Base-by-base conservation (phyloP, 2,329 filamentous ascomycete species). In the Penicillium sp. region DNA sequence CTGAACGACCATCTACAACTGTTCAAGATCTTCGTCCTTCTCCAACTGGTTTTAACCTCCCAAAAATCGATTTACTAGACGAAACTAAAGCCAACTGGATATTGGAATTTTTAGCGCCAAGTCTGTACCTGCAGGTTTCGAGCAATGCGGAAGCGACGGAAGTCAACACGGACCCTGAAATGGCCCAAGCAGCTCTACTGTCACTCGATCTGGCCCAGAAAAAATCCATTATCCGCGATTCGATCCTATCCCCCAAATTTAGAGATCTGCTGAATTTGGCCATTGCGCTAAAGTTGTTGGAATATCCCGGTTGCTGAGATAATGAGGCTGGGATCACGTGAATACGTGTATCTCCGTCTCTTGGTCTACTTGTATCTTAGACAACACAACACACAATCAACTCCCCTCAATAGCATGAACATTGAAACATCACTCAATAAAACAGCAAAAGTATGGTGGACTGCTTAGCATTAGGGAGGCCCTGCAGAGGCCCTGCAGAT, bases 181-280 rank as follows among this genome's bases (percentile, higher is more conserved):
- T 84, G 2, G 81, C 86, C n/a, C 79, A 87, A 61, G 86, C 86
- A 33, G 90, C 89, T 25, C 85, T 90, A 57, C 81, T 87, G 54
- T 85, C 88, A 5, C 79, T 96, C 63, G 87, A 82, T 47, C 70
- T 86, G 7, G 80, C 80, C 2, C 86, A 94, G 68, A 97, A 97
- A 78, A 90, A 88, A 65, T 79, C 81, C 18, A 81, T 97, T 11
- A 73, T 99, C 39, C 86, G 85, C 69, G 87, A 86, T 66, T 90
- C 97, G 7, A 75, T 97, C 13, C 84, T 89, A 57, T 95, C 89
- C 60, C 92, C 94, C 16, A 94, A 99, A 67, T 91, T 99, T 66
- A 83, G 97, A 70, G 92, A 90, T 60, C 74, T 96, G 36, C 83
- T 84, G 0, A 94, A 88, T 67, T 75, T 99, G 62, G 96, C 91